Conservation (phyloP, 768 basidiomycete species). For the Asterophora parasitica region DNA sequence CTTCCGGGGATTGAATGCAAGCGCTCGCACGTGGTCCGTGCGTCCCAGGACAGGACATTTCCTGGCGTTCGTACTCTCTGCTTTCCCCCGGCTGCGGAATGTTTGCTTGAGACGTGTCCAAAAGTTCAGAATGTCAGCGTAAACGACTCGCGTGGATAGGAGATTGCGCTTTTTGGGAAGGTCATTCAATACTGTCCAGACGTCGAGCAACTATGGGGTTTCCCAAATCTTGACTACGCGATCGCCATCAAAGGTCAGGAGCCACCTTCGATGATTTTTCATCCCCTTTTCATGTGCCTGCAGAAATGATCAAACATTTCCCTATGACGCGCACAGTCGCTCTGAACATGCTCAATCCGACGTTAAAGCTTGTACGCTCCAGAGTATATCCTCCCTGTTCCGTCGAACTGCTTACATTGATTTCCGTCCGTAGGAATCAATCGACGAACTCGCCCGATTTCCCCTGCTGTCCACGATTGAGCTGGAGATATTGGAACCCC, state of each 20-base stretch:
- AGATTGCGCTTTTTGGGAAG: too few species aligned
- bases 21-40: constrained; percentile 22
- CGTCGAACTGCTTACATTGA: too few species aligned
- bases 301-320: background rate
- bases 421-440: background rate
- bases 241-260: background rate
- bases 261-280: background rate
- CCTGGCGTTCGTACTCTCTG: background rate
- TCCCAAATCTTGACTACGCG: background rate
- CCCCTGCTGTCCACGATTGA: background rate
- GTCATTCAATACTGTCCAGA: too few species aligned
- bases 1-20: constrained; percentile 23
- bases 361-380: background rate
- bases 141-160: background rate
- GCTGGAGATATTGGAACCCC: too few species aligned
- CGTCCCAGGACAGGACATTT: constrained; percentile 15
- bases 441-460: background rate
- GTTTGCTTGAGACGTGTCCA: background rate
- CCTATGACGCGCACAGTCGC: constrained; percentile 1
- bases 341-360: background rate
- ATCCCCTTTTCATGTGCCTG: background rate
- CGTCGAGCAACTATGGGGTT: constrained; percentile 1
- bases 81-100: background rate
- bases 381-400: background rate
- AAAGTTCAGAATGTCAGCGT: background rate